Base-by-base conservation (phyloP, 176 grass and related monocot species). In the Musa schizocarpa region DNA sequence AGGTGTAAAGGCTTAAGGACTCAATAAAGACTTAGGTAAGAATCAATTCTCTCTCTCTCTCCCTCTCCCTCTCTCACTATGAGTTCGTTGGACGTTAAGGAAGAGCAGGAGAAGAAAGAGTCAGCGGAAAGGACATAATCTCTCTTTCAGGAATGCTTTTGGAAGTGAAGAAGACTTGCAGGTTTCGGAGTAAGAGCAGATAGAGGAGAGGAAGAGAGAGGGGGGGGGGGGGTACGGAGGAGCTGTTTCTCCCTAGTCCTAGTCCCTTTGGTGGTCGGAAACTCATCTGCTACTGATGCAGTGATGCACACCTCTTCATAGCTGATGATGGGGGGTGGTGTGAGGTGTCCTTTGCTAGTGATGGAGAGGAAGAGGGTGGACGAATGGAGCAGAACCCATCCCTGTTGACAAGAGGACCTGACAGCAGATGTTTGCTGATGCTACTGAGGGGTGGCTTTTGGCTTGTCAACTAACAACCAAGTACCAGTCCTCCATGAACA, bases 381-480 rank as follows among this genome's bases (percentile, higher is more conserved):
- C 57, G 17, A 17, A 19, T n/a, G 13, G n/a, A 6, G 13, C 13
- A 5, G 13, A 54, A n/a, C 71, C 20, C 14, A 43, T 53, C 4
- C 9, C 54, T 50, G 54, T 3, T 27, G 53, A 74, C 11, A 74
- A 5, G 63, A 27, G 1, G 63, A 48, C 22, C 73, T 59, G 73
- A 29, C 14, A 54, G 52, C 20, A 25, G 16, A 48, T 72, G 69
- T 53, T 65, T 72, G 53, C 73, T 75, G 73, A 25, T 43, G 24
- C 13, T 63, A 12, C 0, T 75, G 54, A 11, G 21, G 73, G 13
- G 26, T 26, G 54, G 83, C 78, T 87, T 89, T 87, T 82, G 80
- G 69, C 82, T 82, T 93, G 85, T 88, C 86, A 75, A 74, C 87
- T 89, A 97, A 89, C 90, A 90, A 85, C 83, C 90, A 90, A 88